A percentile compares a stretch with the other conserved stretches of the same genome.
phyloP scores from a whole-genome alignment of 2,329 filamentous ascomycete genomes.

The Sordariomycetes sp. region DNA sequence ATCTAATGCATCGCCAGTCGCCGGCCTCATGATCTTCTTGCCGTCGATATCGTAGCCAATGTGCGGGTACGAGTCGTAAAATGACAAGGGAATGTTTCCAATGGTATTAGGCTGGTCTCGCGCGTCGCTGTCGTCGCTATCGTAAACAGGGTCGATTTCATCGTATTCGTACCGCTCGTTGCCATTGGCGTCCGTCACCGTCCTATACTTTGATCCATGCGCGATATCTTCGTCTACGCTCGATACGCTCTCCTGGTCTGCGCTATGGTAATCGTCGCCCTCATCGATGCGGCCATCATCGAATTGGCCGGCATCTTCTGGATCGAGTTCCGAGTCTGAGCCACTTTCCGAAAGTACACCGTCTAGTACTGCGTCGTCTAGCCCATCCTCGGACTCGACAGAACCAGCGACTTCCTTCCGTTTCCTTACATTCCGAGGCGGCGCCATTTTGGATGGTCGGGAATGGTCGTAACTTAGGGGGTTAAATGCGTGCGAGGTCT shows the following conservation, averaged over 20 bases:
- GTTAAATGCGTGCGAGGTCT: too few relatives aligned
- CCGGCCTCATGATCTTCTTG: constrained; percentile 94
- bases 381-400: constrained; percentile 53
- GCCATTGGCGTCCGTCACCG: constrained; percentile 79
- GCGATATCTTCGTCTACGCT: constrained; percentile 28
- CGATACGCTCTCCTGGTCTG: constrained; percentile 13
- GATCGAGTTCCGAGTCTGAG: constrained; percentile 13
- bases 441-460: not conserved
- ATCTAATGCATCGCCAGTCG: constrained; percentile 87
- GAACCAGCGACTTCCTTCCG: constrained; percentile 54
- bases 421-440: constrained; percentile 29
- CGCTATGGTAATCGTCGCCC: constrained; percentile 2
- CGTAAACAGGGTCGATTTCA: constrained; percentile 90
- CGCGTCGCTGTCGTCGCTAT: constrained; percentile 88
- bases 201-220: constrained; percentile 37
- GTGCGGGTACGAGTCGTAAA: constrained; percentile 96
- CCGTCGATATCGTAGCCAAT: constrained; percentile 99
- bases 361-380: constrained; percentile 40
- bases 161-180: constrained; percentile 84
- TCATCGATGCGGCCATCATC: constrained; percentile 19
- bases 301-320: constrained; percentile 27
- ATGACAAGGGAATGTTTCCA: constrained; percentile 84
- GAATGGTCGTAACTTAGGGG: too few relatives aligned
- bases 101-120: constrained; percentile 80
- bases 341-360: constrained; percentile 44